Percentiles rank a stretch among this genome's conserved stretches.
Conservation (phyloP, 306 rosid genomes). For the Morella rubra region DNA sequence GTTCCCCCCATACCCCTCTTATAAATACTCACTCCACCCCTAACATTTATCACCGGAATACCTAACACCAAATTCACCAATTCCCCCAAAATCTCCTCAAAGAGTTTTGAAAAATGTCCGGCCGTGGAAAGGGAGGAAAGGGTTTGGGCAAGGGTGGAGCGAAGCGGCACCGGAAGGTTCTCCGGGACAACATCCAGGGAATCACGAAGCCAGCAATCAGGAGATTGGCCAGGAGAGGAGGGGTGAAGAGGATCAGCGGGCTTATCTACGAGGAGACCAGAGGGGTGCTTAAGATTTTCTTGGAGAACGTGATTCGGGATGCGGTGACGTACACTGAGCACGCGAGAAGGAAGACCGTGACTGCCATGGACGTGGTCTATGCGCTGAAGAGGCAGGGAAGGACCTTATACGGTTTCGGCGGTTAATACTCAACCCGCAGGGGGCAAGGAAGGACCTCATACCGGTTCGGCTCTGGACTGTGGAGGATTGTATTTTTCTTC, state of each 20-base stretch:
- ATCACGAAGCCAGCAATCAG: constrained; percentile 9
- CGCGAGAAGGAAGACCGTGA: constrained; percentile 34
- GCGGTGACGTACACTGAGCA: constrained; percentile 33
- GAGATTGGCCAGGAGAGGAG: constrained; percentile 36
- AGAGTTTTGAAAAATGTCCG: constrained; percentile 11
- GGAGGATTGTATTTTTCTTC: too few relatives aligned
- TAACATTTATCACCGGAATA: neutral
- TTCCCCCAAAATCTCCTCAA: neutral
- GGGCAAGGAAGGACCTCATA: too few relatives aligned
- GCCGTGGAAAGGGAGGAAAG: constrained; percentile 47
- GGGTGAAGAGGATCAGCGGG: constrained; percentile 40
- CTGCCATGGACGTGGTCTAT: constrained; percentile 41
- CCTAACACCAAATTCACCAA: neutral
- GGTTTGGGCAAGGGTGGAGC: constrained; percentile 46
- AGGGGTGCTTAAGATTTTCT: constrained; percentile 34
- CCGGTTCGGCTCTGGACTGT: neutral
- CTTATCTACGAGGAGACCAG: constrained; percentile 37
- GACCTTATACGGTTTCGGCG: constrained; percentile 38
- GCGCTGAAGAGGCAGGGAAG: constrained; percentile 41
- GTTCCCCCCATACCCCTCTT: neutral
- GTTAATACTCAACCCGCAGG: neutral
- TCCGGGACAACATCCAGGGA: constrained; percentile 34
- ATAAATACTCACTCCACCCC: neutral
- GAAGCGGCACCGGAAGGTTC: constrained; percentile 38
- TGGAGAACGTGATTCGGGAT: constrained; percentile 36